Base-by-base conservation (phyloP, 495 filamentous ascomycete species). In the Aspergillus haitiensis region DNA sequence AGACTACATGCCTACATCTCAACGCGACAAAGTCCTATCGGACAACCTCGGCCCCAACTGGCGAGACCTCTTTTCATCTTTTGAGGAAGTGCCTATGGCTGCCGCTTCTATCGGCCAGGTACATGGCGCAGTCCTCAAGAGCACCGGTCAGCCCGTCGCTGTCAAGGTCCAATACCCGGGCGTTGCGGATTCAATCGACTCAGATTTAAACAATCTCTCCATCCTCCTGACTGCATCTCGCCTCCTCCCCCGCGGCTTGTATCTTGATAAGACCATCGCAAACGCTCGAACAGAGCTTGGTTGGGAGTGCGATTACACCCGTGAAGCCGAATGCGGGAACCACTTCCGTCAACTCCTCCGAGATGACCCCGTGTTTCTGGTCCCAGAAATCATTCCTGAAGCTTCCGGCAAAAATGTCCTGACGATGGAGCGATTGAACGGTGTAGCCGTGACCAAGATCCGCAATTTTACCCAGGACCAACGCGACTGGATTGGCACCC, bases 91-190 rank as follows among this genome's bases (percentile, higher is more conserved):
- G 44, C 94, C 94, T 2, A 90, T 98, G 64, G 94, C 94, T 5
- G 94, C 94, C 13, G 94, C 94, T n/a, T 97, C 93, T 0, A 98
- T 98, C 60, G 94, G 94, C 21, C 94, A 98, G 75, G 94, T 98
- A 0, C 94, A 98, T 74, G 82, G 86, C 47, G 94, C 92, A 2
- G 82, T 84, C 0, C 82, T 98, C n/a, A 86, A 84, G 49, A 87
- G 86, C 6, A 91, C 78, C 53, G 86, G 88, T 42, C 78, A 86
- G 58, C 78, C 81, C 47, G 94, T 98, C 6, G 94, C 93, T 11
- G 91, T 98, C 58, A 98, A 98, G 70, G 85, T 98, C 15, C 94
- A 98, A 73, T 98, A 98, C 69, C 94, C 94, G 5, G 94, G 94
- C n/a, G 95, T 98, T 0, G 89, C 93, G 2, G 86, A 89, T 68